Evolutionary conservation across 257 asterid species (phyloP).

Genomic region (Rubia yunnanensis): DNA sequence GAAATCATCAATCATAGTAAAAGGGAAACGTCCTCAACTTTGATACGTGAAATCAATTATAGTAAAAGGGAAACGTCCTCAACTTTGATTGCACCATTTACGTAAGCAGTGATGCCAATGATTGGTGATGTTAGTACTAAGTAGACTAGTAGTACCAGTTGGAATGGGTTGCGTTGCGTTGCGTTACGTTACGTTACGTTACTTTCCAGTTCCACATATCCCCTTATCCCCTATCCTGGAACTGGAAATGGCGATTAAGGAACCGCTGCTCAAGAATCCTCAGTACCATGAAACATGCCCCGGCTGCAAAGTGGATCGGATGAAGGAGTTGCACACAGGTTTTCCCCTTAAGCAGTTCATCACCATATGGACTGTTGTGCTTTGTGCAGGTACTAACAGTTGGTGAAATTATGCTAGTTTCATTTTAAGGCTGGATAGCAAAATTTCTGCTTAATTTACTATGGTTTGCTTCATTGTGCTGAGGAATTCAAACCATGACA

Average conservation of each 20-base stretch:
- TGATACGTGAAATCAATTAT: too few relatives aligned
- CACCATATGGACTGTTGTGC: conserved; percentile 35
- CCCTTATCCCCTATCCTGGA: background rate
- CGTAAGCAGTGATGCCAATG: too few relatives aligned
- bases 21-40: too few relatives aligned
- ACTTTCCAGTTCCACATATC: background rate
- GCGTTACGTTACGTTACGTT: too few relatives aligned
- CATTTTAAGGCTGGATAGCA: background rate
- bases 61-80: too few relatives aligned
- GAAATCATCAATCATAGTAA: too few relatives aligned
- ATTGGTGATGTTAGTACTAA: background rate
- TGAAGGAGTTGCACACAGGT: conserved; percentile 24
- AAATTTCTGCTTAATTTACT: background rate
- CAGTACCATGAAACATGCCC: conserved; percentile 33
- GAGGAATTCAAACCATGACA: background rate
- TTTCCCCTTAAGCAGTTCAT: conserved; percentile 31
- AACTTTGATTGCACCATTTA: too few relatives aligned
- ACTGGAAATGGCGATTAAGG: conserved; percentile 10
- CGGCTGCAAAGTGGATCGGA: conserved; percentile 36
- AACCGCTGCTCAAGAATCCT: conserved; percentile 16
- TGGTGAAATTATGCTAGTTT: background rate
- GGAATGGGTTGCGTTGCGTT: background rate
- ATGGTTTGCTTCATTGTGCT: background rate
- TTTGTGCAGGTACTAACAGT: conserved; percentile 24
- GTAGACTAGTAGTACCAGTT: background rate